These are phyloP conservation scores for Melocanna baccifera DNA, from an alignment of 176 grass and related monocot species.

Conservation along the genomic window DNA sequence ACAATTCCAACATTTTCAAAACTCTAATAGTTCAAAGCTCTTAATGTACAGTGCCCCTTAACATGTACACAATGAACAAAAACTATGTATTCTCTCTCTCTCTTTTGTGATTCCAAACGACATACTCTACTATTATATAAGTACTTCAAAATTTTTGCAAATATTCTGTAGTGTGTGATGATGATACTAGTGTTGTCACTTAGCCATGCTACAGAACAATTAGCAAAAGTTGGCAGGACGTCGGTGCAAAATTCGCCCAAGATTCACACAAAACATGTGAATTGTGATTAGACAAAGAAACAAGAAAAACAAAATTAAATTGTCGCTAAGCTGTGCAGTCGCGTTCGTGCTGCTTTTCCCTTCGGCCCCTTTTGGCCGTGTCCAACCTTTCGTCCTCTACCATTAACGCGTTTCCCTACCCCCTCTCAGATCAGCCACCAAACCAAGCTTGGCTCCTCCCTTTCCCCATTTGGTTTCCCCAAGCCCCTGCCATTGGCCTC, in stretches of 20 bases:
- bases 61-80: background rate
- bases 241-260: no score
- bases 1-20: background rate
- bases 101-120: background rate
- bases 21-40: background rate
- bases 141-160: background rate
- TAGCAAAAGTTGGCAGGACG: no score
- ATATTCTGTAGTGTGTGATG: no score
- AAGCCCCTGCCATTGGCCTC: constrained; percentile 5
- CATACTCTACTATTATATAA: background rate
- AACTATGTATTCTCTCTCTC: background rate
- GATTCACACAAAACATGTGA: no score
- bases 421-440: constrained; percentile 24
- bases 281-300: no score
- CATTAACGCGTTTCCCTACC: constrained; percentile 30
- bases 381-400: background rate
- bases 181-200: no score
- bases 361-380: background rate
- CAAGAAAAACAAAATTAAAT: background rate
- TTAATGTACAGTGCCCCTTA: background rate
- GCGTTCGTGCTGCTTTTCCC: background rate
- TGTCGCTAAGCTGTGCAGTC: background rate
- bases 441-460: background rate
- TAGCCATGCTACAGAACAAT: no score
- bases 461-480: background rate